Base-by-base conservation (phyloP, 208 protist species). In the Angomonas deanei region DNA sequence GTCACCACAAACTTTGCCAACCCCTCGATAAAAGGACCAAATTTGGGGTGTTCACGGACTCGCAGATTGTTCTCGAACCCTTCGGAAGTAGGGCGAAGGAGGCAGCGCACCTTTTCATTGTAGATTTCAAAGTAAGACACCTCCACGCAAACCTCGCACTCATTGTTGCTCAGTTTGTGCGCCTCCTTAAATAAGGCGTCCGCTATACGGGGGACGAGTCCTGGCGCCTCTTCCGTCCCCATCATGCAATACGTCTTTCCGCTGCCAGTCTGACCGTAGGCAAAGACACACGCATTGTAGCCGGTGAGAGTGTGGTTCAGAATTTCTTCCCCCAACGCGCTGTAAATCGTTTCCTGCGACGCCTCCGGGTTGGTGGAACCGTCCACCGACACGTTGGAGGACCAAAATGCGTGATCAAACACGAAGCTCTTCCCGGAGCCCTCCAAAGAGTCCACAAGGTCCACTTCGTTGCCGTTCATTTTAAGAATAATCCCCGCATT, bases 51-150 rank as follows among this genome's bases (percentile, higher is more conserved):
- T 65, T 95, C 84, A 0, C 84, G 76, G 4, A 95, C 80, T 10
- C 84, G 83, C 66, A 95, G 71, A 3, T 79, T 75, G 52, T 82
- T 74, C n/a, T 92, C 84, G 63, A 76, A 79, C 28, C 74, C 85
- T 32, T 64, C 70, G 3, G 63, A 66, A 0, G 75, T 76, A 8
- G 83, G 81, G 8, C 76, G 61, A 33, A 97, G 64, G 11, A 97
- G 71, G 56, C 82, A 84, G 27, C 81, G 74, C 1, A 96, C 88
- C 66, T 86, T 84, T 61, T 97, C 92, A 48, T 92, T 93, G 79
- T 97, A 97, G 36, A 97, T 92, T 50, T 97, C 92, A 65, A 91
- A 86, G 61, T 85, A 91, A n/a, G 82, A 88, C 10, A 91, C 70
- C 39, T 91, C 76, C 13, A 93, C 74, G 48, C 80, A 86, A 8